Conservation (phyloP, 345 rosid genomes). For the Corchorus capsularis region DNA sequence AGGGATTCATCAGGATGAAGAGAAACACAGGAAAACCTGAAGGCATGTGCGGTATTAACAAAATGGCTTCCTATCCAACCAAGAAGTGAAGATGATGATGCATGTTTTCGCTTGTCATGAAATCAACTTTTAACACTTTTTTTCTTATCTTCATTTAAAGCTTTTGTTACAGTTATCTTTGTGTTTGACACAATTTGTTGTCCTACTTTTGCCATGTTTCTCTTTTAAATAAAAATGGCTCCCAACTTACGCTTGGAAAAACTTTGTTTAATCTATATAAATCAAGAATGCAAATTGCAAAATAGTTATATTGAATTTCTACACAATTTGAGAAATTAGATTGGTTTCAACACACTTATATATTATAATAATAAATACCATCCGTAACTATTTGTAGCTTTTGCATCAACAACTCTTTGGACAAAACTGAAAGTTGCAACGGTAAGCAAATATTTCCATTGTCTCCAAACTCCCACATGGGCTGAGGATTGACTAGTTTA, state of each 20-base stretch:
- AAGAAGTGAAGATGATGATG: constrained; percentile 38
- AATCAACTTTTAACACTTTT: background rate
- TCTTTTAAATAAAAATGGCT: constrained; percentile 2
- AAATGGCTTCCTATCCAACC: constrained; percentile 83
- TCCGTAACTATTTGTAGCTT: too few relatives aligned
- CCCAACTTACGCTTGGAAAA: too few relatives aligned
- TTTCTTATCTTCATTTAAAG: background rate
- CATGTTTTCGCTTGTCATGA: background rate
- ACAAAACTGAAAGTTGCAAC: too few relatives aligned
- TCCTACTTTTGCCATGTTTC: background rate
- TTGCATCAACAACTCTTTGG: too few relatives aligned
- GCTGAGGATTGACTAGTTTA: too few relatives aligned
- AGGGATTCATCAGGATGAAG: constrained; percentile 77
- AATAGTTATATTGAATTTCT: background rate
- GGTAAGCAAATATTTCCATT: too few relatives aligned
- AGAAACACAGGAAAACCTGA: constrained; percentile 74
- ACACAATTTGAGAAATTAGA: background rate
- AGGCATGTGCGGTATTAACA: constrained; percentile 82
- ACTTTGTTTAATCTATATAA: background rate
- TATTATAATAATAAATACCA: too few relatives aligned
- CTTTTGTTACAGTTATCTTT: background rate
- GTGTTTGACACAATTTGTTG: background rate
- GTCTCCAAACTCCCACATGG: too few relatives aligned
- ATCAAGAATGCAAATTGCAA: background rate
- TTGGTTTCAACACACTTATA: background rate